Conservation (phyloP, 169 alveolate genomes). For the Cryptosporidium ubiquitum region DNA sequence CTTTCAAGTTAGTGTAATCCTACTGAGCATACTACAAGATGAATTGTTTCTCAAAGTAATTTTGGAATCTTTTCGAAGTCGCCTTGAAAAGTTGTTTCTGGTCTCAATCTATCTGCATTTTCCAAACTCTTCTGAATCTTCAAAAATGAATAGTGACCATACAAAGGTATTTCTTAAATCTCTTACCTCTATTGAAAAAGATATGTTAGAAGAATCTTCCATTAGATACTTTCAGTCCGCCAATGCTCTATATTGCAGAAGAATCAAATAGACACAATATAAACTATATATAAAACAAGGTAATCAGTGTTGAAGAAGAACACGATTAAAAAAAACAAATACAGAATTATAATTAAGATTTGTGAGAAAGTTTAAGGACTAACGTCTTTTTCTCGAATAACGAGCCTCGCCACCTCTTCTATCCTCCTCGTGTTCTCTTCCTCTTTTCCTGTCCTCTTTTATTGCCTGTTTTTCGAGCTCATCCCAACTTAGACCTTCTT, state of each 20-base stretch:
- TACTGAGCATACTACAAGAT: slow-evolving; percentile 22
- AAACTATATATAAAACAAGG: no score
- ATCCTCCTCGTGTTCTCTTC: slow-evolving; percentile 50
- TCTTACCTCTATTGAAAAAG: slow-evolving; percentile 45
- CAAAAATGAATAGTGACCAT: slow-evolving; percentile 44
- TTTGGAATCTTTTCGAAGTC: slow-evolving; percentile 40
- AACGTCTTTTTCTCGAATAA: slow-evolving; percentile 59
- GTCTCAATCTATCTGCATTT: slow-evolving; percentile 21
- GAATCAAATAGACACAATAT: neutral
- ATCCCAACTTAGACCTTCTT: slow-evolving; percentile 89
- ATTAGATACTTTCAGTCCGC: neutral
- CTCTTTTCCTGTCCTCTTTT: slow-evolving; percentile 74
- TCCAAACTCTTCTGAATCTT: slow-evolving; percentile 13
- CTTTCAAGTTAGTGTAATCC: slow-evolving; percentile 43
- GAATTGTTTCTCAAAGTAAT: slow-evolving; percentile 38
- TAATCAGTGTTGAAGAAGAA: no score
- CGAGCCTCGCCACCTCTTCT: slow-evolving; percentile 11
- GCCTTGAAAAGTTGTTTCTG: slow-evolving; percentile 55
- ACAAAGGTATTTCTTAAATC: slow-evolving; percentile 47
- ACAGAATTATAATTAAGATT: neutral
- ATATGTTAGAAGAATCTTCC: slow-evolving; percentile 53
- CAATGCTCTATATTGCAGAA: slow-evolving; percentile 24
- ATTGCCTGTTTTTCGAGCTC: slow-evolving; percentile 84
- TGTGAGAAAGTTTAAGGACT: neutral
- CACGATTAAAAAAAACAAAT: neutral